Evolutionary conservation across 768 basidiomycete genomes (phyloP), one percentile per base, ranked within the genome.

Genomic region (Pleurotus djamor): DNA sequence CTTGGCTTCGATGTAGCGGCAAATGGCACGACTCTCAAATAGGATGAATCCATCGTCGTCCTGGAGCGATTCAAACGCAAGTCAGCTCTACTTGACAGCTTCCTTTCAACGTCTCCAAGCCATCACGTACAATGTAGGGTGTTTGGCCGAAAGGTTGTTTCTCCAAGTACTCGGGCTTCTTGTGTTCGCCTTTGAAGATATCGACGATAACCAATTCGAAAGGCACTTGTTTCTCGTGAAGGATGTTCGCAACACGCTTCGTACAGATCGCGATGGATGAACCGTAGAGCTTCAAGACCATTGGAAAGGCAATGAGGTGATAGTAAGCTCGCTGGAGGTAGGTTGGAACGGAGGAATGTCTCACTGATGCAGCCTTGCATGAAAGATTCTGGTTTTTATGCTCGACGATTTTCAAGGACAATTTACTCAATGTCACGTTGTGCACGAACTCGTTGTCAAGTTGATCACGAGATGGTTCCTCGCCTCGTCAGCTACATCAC

Each of bases 121-220:
- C 38, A 44, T 43, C 41, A 67, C 73, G 37, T 59, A 79, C 82
- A 57, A 88, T 76, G 67, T 79, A 82, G 2, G 87, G 86, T 32
- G 87, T 74, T 63, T 84, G 82, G 16, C 85, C 84, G 64, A 88
- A 89, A 0, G 90, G 89, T 63, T 92, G 87, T 52, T 76, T 71
- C 35, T 70, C 65, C 13, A 79, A 17, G 72, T 71, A 82, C 7
- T 64, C 78, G 0, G 79, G 65, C 0, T 66, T 3, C 68, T 85
- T 87, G 43, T 86, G 82, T 43, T 78, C 75, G n/a, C 66, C 68
- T 61, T 78, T 77, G 47, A 48, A 1, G 17, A 83, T 55, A 63
- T 86, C 71, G 62, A 89, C 56, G 4, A 48, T 7, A 45, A 80
- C 60, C 52, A 87, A 63, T 62, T 83, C 80, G 67, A 82, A 89